Evolutionary conservation across 2,329 filamentous ascomycete genomes (phyloP).

Genomic region (Penicillium occitanis): DNA sequence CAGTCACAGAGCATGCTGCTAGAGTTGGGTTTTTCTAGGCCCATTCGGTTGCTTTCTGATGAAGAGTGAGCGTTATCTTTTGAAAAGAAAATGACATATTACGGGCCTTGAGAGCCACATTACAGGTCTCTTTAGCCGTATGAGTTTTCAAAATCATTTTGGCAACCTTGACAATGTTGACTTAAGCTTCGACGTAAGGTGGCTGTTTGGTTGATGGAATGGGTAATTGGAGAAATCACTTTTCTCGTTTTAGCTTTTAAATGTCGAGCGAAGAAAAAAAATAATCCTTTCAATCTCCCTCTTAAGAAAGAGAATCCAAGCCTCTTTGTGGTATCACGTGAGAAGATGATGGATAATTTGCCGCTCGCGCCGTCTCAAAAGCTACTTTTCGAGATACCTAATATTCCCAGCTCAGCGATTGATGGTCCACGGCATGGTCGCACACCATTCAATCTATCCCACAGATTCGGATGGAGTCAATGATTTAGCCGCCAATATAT

Average conservation of each 20-base stretch:
- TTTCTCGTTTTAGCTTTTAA: neutral
- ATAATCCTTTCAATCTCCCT: neutral
- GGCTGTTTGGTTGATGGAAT: neutral
- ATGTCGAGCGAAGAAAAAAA: neutral
- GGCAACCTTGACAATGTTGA: neutral
- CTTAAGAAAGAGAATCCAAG: neutral
- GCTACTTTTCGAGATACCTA: neutral
- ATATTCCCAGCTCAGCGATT: neutral
- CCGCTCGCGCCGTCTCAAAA: neutral
- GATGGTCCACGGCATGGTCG: neutral
- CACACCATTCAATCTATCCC: neutral
- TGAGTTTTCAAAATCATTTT: neutral
- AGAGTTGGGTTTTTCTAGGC: neutral
- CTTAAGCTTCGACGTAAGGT: neutral
- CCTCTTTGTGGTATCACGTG: neutral
- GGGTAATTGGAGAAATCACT: neutral
- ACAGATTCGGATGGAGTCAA: neutral
- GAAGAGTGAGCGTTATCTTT: neutral
- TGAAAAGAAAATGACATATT: too few relatives aligned
- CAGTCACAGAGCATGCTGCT: neutral
- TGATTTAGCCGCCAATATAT: neutral
- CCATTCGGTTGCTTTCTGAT: neutral
- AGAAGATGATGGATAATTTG: neutral
- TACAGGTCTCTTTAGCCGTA: neutral
- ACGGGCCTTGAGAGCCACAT: neutral